Base-by-base conservation (phyloP, 148 eudicot species). In the Gaultheria prostrata region DNA sequence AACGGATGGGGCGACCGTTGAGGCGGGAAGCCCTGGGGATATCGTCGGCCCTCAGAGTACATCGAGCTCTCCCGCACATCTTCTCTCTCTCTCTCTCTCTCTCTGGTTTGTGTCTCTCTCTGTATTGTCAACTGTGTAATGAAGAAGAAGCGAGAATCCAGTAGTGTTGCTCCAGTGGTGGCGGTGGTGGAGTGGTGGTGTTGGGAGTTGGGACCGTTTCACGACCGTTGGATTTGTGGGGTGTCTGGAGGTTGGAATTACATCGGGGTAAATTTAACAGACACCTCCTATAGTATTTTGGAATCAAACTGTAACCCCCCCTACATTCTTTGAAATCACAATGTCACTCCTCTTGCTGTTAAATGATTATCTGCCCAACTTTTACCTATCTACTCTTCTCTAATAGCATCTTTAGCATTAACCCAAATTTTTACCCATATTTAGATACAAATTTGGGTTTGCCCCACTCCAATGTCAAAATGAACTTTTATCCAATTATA, bases 1-100 rank as follows among this genome's bases (percentile, higher is more conserved):
- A 91, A 28, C 96, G 94, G 50, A 95, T 49, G 46, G 94, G 85
- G 32, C 91, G 88, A 61, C 80, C 79, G 85, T 83, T 85, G 83
- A 90, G 85, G 88, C 94, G 87, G 86, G 91, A 92, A 79, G 98
- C 97, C 80, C 98, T 87, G 17, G 86, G 87, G 53, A 92, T 57
- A 63, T 90, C 98, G 67, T 92, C 94, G 54, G 89, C 82, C 78
- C 98, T 89, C 82, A 97, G 35, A 28, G 72, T 67, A 28, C 72
- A 67, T 67, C 72, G 17, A 67, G 72, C 72, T 28, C 72, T 67
- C 35, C 72, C 72, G 39, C 72, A 67, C 72, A 67, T 67, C 53
- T 2, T 49, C 67, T 30, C 3, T 13, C 72, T 26, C 39, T 28
- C 72, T 63, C 70, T 3, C 14, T 63, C 70, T n/a, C 32, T 11